These are phyloP conservation scores for Fusarium tjaetaba DNA, from an alignment of 2,329 filamentous ascomycete genomes.

Conservation along the genomic window DNA sequence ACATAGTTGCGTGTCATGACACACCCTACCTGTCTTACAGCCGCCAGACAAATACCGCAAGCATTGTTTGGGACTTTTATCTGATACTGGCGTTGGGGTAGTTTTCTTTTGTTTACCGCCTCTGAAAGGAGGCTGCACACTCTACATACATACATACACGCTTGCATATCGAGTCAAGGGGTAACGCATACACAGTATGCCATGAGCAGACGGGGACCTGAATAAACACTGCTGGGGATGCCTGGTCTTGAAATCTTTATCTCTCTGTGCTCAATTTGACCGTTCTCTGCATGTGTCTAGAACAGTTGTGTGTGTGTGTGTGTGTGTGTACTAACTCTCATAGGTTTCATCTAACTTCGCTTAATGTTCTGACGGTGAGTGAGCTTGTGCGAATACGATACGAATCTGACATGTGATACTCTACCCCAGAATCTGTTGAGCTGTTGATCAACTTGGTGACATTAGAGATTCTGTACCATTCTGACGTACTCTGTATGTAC, in stretches of 20 bases:
- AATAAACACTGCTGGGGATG: conserved; percentile 20
- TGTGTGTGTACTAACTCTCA: neutral
- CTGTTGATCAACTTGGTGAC: neutral
- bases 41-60: conserved; percentile 21
- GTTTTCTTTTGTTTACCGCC: conserved; percentile 19
- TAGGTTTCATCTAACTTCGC: neutral
- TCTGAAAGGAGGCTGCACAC: conserved; percentile 12
- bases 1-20: conserved; percentile 5
- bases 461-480: neutral
- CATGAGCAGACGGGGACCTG: conserved; percentile 26
- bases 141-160: conserved; percentile 28
- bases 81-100: conserved; percentile 34
- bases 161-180: conserved; percentile 19
- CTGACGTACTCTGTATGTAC: neutral
- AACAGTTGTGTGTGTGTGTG: neutral
- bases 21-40: conserved; percentile 13
- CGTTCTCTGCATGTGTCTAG: neutral
- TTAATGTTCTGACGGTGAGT: conserved; percentile 10
- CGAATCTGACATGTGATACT: conserved; percentile 16
- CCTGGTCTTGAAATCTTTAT: neutral
- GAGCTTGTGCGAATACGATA: conserved; percentile 16
- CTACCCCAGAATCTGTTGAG: neutral
- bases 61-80: conserved; percentile 19
- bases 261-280: neutral
- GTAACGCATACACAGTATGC: conserved; percentile 29